Conservation (phyloP, 2,329 filamentous ascomycete genomes). For the Alternaria metachromatica region DNA sequence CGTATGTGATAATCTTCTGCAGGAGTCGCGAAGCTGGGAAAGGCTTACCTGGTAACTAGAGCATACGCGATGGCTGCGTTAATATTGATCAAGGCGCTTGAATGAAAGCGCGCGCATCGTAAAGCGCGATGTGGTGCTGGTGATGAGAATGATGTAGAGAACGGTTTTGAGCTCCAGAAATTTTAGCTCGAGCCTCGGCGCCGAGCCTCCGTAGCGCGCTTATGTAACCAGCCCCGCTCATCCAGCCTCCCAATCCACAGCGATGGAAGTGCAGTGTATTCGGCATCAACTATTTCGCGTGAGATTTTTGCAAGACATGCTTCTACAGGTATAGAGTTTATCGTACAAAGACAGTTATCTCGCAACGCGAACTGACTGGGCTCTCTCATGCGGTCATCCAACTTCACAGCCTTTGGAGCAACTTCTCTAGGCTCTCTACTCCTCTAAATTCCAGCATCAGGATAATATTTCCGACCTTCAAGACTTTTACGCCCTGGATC, state of each 20-base stretch:
- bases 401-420: background rate
- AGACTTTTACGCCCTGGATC: background rate
- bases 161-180: slow-evolving; percentile 30
- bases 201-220: slow-evolving; percentile 28
- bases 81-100: slow-evolving; percentile 14
- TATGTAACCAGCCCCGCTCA: slow-evolving; percentile 12
- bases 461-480: background rate
- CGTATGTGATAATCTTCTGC: slow-evolving; percentile 53
- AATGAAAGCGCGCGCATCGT: slow-evolving; percentile 21
- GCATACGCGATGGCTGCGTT: slow-evolving; percentile 16
- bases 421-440: background rate
- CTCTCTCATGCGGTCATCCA: background rate
- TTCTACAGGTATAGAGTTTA: background rate
- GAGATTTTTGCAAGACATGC: background rate
- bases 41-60: slow-evolving; percentile 22
- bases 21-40: slow-evolving; percentile 9
- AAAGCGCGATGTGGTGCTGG: slow-evolving; percentile 22
- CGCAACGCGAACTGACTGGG: background rate
- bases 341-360: background rate
- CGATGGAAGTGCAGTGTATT: background rate
- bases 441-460: background rate
- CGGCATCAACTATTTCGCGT: background rate
- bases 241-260: background rate
- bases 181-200: slow-evolving; percentile 27
- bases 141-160: slow-evolving; percentile 9